These are phyloP conservation scores for Camptophora hylomeconis DNA, from an alignment of 2,329 filamentous ascomycete genomes.

Conservation along the genomic window DNA sequence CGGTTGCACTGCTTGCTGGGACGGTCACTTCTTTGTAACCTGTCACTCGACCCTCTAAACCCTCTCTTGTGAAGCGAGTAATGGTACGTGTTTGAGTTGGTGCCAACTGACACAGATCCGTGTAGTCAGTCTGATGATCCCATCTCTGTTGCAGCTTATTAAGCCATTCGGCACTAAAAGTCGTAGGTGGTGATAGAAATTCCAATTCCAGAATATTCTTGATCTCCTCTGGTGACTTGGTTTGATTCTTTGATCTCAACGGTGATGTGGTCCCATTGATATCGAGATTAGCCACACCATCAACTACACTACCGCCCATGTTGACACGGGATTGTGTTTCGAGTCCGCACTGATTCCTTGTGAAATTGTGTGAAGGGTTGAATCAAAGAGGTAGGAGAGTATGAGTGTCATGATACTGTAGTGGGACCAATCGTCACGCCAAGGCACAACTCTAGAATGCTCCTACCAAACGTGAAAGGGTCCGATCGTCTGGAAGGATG, in stretches of 20 bases:
- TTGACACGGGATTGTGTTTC: background rate
- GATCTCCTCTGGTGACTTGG: constrained; percentile 28
- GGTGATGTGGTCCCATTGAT: background rate
- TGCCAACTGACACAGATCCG: constrained; percentile 73
- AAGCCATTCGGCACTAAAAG: constrained; percentile 76
- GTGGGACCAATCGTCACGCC: too few species aligned
- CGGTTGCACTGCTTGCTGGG: constrained; percentile 74
- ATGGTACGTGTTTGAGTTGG: constrained; percentile 91
- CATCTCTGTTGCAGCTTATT: constrained; percentile 79
- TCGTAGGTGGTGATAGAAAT: constrained; percentile 65
- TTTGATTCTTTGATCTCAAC: too few species aligned
- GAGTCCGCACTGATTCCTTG: background rate
- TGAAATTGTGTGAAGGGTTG: background rate
- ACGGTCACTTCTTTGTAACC: constrained; percentile 92
- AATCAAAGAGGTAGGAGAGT: too few species aligned
- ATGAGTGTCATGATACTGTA: too few species aligned
- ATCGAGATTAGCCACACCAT: too few species aligned
- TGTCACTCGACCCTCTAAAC: constrained; percentile 80
- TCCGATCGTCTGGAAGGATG: too few species aligned
- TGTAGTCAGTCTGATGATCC: constrained; percentile 68
- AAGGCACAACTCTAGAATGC: too few species aligned
- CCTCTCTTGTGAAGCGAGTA: constrained; percentile 80
- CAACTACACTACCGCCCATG: too few species aligned
- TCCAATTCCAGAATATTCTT: constrained; percentile 60
- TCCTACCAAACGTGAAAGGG: too few species aligned